A percentile compares a stretch with the other conserved stretches of the same genome.
Evolutionary conservation across 2,329 filamentous ascomycete genomes (phyloP).

Genomic region (Harringtonia aguacate): DNA sequence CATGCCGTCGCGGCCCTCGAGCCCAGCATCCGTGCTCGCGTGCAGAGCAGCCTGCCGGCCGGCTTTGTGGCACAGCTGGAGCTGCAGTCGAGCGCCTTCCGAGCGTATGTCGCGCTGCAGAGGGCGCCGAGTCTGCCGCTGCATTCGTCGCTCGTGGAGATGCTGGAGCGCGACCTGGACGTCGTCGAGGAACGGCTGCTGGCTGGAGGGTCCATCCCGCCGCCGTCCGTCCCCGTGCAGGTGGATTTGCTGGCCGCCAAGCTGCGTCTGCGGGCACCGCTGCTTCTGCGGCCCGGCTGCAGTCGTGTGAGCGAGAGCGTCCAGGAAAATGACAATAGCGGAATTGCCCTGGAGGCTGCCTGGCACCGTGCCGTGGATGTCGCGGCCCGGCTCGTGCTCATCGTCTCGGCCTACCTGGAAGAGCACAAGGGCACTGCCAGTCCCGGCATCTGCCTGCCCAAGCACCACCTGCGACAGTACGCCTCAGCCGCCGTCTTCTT

Average conservation of each 20-base stretch:
- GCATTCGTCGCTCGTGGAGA: background rate
- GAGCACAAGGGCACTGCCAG: too few species aligned
- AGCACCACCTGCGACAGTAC: background rate
- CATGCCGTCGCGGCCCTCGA: background rate
- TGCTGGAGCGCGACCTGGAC: constrained; percentile 1
- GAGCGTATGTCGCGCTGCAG: background rate
- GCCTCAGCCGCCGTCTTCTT: background rate
- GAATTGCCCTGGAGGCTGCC: background rate
- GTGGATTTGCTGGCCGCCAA: background rate
- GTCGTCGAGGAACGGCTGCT: background rate
- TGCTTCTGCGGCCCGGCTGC: background rate
- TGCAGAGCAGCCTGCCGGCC: background rate
- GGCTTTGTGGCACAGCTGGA: constrained; percentile 2
- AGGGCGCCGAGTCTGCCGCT: background rate
- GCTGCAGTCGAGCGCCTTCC: background rate
- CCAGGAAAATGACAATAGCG: too few species aligned
- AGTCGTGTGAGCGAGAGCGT: too few species aligned
- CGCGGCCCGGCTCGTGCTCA: background rate
- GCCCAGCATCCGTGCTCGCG: background rate
- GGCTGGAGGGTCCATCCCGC: background rate
- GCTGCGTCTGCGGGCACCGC: background rate
- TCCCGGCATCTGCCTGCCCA: background rate
- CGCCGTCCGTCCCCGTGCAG: background rate
- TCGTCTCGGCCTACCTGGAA: background rate
- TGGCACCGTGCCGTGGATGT: background rate